Conservation (phyloP, 1,284 basidiomycete genomes). For the Cryptococcus sp. region DNA sequence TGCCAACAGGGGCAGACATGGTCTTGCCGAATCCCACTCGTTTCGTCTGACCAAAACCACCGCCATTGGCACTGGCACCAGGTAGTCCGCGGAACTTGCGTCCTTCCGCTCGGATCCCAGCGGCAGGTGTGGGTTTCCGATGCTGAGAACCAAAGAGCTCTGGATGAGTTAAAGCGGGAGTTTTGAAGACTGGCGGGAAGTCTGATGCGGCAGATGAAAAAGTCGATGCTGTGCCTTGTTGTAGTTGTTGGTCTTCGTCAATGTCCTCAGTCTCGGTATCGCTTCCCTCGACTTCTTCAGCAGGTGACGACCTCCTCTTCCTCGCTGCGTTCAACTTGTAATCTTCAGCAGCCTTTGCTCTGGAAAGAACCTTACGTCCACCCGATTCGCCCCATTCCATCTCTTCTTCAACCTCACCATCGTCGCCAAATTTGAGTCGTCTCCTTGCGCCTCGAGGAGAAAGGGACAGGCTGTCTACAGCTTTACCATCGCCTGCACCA, state of each 20-base stretch:
- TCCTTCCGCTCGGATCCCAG: background rate
- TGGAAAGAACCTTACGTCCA: constrained; percentile 1
- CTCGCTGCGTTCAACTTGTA: constrained; percentile 8
- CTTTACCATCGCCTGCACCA: background rate
- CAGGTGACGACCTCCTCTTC: constrained; percentile 19
- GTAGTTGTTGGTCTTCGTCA: constrained; percentile 18
- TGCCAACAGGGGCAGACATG: constrained; percentile 42
- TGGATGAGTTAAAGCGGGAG: constrained; percentile 35
- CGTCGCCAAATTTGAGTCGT: constrained; percentile 19
- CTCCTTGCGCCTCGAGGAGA: constrained; percentile 15
- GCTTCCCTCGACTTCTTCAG: constrained; percentile 15
- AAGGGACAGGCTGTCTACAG: constrained; percentile 12
- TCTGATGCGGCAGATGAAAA: constrained; percentile 22
- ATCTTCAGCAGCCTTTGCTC: constrained; percentile 5
- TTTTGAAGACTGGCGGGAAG: constrained; percentile 45
- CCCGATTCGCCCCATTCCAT: background rate
- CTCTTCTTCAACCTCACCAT: constrained; percentile 26
- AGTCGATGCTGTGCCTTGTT: constrained; percentile 2
- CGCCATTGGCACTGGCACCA: constrained; percentile 8
- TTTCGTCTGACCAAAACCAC: background rate
- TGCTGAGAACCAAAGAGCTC: constrained; percentile 26
- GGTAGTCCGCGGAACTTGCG: constrained; percentile 27
- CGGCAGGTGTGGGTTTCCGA: background rate
- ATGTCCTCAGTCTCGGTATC: constrained; percentile 20
- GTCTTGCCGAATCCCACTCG: constrained; percentile 32